These are phyloP conservation scores for Gyromitra esculenta DNA, from an alignment of 2,329 filamentous ascomycete species.

Conservation along the genomic window DNA sequence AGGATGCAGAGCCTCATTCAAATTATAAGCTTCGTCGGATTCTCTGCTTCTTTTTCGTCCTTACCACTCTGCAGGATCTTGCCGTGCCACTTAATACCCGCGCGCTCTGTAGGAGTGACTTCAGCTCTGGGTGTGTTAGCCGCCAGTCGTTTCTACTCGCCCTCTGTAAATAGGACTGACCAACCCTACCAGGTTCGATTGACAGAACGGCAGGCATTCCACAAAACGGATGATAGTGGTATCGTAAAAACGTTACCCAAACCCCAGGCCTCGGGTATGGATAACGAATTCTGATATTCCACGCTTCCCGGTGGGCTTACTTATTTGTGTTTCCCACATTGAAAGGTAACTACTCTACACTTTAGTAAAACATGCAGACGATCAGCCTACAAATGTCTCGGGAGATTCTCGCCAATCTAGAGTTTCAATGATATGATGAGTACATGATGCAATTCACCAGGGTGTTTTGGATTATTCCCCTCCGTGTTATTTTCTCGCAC, in stretches of 20 bases:
- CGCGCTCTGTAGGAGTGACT: constrained; percentile 38
- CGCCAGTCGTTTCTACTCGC: constrained; percentile 30
- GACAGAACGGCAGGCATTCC: neutral
- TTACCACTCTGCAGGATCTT: neutral
- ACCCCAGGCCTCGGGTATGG: neutral
- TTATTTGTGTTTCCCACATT: neutral
- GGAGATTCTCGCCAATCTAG: constrained; percentile 36
- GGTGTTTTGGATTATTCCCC: constrained; percentile 14
- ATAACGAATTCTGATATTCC: constrained; percentile 1
- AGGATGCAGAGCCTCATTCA: constrained; percentile 25
- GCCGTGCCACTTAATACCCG: constrained; percentile 41
- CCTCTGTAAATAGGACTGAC: constrained; percentile 48
- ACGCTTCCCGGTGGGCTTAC: neutral
- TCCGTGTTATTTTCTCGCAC: constrained; percentile 3
- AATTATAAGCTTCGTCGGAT: constrained; percentile 4
- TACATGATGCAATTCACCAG: constrained; percentile 34
- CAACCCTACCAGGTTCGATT: constrained; percentile 25
- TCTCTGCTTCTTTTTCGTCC: neutral
- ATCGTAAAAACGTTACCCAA: constrained; percentile 8
- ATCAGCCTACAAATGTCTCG: constrained; percentile 23
- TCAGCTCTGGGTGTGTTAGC: constrained; percentile 32
- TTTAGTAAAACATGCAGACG: neutral
- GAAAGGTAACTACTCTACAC: neutral
- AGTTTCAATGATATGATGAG: constrained; percentile 18
- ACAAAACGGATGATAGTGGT: constrained; percentile 10